These are phyloP conservation scores for Globisporangium abappressorium DNA, from an alignment of 352 stramenopile species.

Conservation along the genomic window DNA sequence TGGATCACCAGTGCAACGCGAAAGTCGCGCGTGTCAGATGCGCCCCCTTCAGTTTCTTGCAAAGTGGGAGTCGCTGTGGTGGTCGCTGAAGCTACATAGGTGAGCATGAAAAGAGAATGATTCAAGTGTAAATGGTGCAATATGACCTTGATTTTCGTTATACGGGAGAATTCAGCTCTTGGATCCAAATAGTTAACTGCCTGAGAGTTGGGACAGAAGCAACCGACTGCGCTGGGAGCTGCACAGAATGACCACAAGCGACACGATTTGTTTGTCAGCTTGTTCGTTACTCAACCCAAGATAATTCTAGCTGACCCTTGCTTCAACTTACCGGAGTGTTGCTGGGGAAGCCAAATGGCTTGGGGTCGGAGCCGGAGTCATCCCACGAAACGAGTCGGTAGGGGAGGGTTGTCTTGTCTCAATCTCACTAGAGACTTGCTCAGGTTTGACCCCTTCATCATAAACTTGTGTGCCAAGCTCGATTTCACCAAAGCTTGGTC, in stretches of 20 bases:
- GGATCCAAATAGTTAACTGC: neutral
- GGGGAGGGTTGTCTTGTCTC: neutral
- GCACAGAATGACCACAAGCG: neutral
- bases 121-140: neutral
- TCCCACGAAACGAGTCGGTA: slow-evolving; percentile 7
- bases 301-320: neutral
- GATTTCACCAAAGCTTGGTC: neutral
- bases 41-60: too few species aligned
- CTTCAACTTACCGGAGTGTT: neutral
- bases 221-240: slow-evolving; percentile 2
- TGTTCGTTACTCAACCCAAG: neutral
- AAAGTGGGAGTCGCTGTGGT: neutral
- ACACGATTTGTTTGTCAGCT: neutral
- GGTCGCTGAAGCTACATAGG: neutral
- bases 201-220: neutral
- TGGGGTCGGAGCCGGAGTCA: slow-evolving; percentile 6
- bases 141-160: neutral
- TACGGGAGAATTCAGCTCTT: neutral
- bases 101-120: neutral
- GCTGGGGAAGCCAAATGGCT: neutral
- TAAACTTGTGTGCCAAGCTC: neutral
- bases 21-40: neutral
- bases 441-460: neutral
- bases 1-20: neutral
- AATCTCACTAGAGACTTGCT: neutral